Evolutionary conservation across 2,329 filamentous ascomycete genomes (phyloP).

Genomic region (Verticillium nubilum): DNA sequence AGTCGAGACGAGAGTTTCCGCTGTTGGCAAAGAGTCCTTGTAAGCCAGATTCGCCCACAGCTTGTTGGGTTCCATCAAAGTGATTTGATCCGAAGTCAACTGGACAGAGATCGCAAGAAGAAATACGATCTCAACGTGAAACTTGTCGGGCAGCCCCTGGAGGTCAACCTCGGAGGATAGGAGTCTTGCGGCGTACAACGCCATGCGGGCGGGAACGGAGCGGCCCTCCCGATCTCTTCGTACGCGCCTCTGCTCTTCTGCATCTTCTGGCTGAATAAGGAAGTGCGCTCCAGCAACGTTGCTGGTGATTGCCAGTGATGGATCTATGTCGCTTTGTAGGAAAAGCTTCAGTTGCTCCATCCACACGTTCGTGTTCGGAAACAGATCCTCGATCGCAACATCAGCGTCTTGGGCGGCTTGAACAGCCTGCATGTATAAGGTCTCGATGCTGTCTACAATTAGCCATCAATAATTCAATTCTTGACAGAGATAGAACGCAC

Average conservation of each 20-base stretch:
- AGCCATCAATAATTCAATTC: slow-evolving; percentile 12
- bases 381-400: slow-evolving; percentile 37
- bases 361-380: slow-evolving; percentile 65
- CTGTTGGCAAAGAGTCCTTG: slow-evolving; percentile 27
- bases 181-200: slow-evolving; percentile 61
- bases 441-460: slow-evolving; percentile 36
- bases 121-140: slow-evolving; percentile 45
- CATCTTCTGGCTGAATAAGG: slow-evolving; percentile 39
- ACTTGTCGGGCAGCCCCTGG: slow-evolving; percentile 30
- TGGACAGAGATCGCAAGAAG: slow-evolving; percentile 45
- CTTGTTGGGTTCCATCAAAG: slow-evolving; percentile 33
- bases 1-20: slow-evolving; percentile 37
- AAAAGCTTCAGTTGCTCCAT: slow-evolving; percentile 53
- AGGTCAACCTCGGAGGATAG: slow-evolving; percentile 37
- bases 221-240: slow-evolving; percentile 62
- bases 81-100: slow-evolving; percentile 49
- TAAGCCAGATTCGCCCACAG: slow-evolving; percentile 40
- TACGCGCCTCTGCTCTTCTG: slow-evolving; percentile 21
- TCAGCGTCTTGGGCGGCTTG: slow-evolving; percentile 29
- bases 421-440: slow-evolving; percentile 43
- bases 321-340: slow-evolving; percentile 45
- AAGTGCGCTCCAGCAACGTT: slow-evolving; percentile 65
- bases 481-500: slow-evolving; percentile 18
- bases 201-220: slow-evolving; percentile 70
- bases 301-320: slow-evolving; percentile 69